Evolutionary conservation across 805 yeast species (phyloP).

Genomic region (Grigorovia humatica): DNA sequence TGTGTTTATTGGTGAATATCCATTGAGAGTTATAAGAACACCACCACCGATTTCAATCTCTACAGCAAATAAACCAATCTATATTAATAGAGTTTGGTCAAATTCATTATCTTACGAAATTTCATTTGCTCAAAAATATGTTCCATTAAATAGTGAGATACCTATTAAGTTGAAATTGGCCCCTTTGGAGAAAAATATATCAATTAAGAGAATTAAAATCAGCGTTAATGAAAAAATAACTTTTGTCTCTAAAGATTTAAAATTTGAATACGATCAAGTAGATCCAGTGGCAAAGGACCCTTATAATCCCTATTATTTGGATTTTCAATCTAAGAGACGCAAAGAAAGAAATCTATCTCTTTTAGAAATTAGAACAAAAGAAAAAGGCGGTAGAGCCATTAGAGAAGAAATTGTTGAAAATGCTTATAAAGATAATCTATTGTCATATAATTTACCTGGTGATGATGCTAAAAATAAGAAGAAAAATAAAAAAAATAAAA

Average conservation of each 20-base stretch:
- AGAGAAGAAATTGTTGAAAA: constrained; percentile 48
- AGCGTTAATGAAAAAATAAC: constrained; percentile 60
- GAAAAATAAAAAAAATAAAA: constrained; percentile 28
- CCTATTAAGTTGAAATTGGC: constrained; percentile 54
- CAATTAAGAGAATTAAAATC: constrained; percentile 53
- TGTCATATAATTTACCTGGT: constrained; percentile 37
- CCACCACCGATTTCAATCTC: constrained; percentile 34
- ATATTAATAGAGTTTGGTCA: constrained; percentile 69
- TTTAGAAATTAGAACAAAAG: constrained; percentile 56
- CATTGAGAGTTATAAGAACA: constrained; percentile 31
- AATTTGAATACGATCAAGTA: constrained; percentile 47
- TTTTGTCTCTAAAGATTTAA: constrained; percentile 47
- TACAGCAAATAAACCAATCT: constrained; percentile 58
- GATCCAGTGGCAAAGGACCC: constrained; percentile 28
- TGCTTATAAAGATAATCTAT: constrained; percentile 49
- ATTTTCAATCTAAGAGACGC: constrained; percentile 24
- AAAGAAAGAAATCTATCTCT: constrained; percentile 48
- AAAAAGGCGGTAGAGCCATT: constrained; percentile 38
- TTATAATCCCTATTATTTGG: constrained; percentile 29
- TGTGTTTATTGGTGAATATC: constrained; percentile 23
- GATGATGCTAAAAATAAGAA: neutral
- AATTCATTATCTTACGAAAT: constrained; percentile 61
- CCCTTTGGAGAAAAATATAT: constrained; percentile 55
- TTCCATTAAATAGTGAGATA: constrained; percentile 50
- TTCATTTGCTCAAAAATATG: constrained; percentile 60